phyloP scores from a whole-genome alignment of 345 rosid species.

The Pistacia atlantica region DNA sequence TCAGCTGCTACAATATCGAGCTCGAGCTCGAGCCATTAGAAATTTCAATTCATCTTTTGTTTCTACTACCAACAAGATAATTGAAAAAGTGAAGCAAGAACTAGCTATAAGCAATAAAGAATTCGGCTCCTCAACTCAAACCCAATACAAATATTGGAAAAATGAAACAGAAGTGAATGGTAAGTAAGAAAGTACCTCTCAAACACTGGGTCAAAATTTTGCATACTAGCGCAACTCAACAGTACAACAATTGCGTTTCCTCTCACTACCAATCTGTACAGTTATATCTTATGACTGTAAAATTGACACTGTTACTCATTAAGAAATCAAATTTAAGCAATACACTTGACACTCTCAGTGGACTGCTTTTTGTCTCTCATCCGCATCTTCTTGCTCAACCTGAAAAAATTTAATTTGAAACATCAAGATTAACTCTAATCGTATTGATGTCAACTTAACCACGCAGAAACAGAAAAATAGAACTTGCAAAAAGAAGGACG shows the following conservation, averaged over 20 bases:
- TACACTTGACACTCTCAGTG: constrained; percentile 24
- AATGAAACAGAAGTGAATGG: background rate
- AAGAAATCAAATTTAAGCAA: background rate
- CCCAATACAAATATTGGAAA: background rate
- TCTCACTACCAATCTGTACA: background rate
- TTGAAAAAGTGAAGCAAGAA: background rate
- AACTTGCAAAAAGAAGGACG: background rate
- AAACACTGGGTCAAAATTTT: background rate
- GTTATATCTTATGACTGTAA: background rate
- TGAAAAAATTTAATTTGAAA: no score
- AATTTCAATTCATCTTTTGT: no score
- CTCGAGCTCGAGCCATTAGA: no score
- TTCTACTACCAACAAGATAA: background rate
- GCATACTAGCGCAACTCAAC: background rate
- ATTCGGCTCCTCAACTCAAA: background rate
- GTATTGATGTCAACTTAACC: no score
- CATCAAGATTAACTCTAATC: no score
- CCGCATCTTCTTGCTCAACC: constrained; percentile 53
- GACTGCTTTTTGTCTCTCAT: constrained; percentile 40
- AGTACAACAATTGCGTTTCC: background rate
- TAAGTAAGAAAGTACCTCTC: background rate
- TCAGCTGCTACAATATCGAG: no score
- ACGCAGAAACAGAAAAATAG: no score
- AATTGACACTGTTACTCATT: background rate
- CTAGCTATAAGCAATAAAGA: background rate